A percentile compares a stretch with the other conserved stretches of the same genome.
Conservation (phyloP, 2,329 filamentous ascomycete genomes). For the Monosporascus sp. region DNA sequence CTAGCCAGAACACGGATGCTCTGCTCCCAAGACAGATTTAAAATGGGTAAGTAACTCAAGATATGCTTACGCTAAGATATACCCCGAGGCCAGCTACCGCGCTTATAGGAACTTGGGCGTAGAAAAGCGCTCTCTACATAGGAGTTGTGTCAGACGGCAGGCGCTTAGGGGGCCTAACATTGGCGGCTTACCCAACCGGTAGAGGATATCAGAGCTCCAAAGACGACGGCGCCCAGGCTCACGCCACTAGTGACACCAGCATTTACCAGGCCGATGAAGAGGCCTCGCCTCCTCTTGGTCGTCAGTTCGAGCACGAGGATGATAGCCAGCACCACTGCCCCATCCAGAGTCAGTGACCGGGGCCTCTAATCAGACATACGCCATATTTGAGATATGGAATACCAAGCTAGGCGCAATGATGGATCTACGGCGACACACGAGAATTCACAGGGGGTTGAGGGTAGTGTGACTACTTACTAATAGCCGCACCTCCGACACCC, state of each 20-base stretch:
- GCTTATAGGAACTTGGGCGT: conserved; percentile 62
- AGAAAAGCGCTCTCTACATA: conserved; percentile 63
- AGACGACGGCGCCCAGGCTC: conserved; percentile 65
- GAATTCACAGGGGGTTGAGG: background rate
- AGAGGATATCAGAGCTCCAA: conserved; percentile 56
- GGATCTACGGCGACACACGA: too few relatives aligned
- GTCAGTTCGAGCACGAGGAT: conserved; percentile 75
- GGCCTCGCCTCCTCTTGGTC: conserved; percentile 59
- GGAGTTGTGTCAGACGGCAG: conserved; percentile 6
- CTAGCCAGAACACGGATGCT: too few relatives aligned
- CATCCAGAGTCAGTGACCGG: background rate
- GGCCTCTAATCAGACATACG: background rate
- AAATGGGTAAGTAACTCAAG: too few relatives aligned
- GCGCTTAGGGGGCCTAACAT: background rate
- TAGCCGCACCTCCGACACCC: conserved; percentile 65
- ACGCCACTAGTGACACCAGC: conserved; percentile 67
- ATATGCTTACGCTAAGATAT: conserved; percentile 42
- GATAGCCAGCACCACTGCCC: conserved; percentile 58
- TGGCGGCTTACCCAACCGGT: conserved; percentile 63
- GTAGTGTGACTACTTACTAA: conserved; percentile 31
- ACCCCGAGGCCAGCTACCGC: conserved; percentile 58
- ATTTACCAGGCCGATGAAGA: conserved; percentile 72
- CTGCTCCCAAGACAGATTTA: too few relatives aligned
- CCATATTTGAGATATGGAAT: background rate
- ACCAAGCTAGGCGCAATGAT: too few relatives aligned